Evolutionary conservation across 805 yeast species (phyloP).

Genomic region (Citeromyces matritensis): DNA sequence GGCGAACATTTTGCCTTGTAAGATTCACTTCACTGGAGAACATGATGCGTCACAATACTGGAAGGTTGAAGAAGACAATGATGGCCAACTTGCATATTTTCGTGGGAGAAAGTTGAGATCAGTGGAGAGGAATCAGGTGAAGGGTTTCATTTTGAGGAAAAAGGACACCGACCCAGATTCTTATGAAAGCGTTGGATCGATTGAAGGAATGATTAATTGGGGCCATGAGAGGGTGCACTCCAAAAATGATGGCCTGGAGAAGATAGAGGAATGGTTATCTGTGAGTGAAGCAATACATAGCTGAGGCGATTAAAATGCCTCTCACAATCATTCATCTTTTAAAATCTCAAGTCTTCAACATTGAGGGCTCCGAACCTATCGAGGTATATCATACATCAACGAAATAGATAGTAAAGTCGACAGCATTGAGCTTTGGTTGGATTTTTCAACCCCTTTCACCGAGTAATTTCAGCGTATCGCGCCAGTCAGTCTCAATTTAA

Average conservation of each 20-base stretch:
- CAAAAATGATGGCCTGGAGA: conserved; percentile 7
- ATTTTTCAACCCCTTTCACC: too few relatives aligned
- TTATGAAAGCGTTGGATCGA: conserved; percentile 4
- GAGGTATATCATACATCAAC: too few relatives aligned
- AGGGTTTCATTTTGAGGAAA: conserved; percentile 4
- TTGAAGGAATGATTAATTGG: conserved; percentile 6
- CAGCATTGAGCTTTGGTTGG: too few relatives aligned
- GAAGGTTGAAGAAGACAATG: conserved; percentile 3
- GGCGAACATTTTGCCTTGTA: conserved; percentile 12
- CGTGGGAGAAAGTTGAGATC: conserved; percentile 9
- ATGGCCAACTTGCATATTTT: conserved; percentile 5
- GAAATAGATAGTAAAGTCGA: too few relatives aligned
- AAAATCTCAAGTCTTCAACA: too few relatives aligned
- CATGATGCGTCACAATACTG: conserved; percentile 6
- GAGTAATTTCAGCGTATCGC: too few relatives aligned
- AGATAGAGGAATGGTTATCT: conserved; percentile 8
- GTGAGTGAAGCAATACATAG: conserved; percentile 7
- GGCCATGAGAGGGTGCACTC: conserved; percentile 9
- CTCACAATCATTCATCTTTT: too few relatives aligned
- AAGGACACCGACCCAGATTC: conserved; percentile 3
- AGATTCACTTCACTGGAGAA: conserved; percentile 9
- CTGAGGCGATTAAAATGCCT: too few relatives aligned
- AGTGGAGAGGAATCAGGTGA: conserved; percentile 1
- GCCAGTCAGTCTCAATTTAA: too few relatives aligned
- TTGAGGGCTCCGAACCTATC: too few relatives aligned